Base-by-base conservation (phyloP, 768 basidiomycete genomes). In the Boletus subparvulus region DNA sequence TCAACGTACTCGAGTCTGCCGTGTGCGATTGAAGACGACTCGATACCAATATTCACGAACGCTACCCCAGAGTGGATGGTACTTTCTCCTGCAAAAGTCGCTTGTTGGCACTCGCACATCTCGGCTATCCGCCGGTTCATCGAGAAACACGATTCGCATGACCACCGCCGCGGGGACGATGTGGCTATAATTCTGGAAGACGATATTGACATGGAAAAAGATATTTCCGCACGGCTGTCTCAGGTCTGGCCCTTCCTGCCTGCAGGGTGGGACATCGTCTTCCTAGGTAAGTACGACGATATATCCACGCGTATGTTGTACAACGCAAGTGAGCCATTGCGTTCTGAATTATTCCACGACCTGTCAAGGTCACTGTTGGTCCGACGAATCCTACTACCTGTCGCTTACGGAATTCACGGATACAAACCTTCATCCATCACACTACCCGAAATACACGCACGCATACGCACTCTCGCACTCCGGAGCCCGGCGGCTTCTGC, bases 201-300 rank as follows among this genome's bases (percentile, higher is more conserved):
- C 65, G 90, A 92, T 59, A 74, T 92, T 11, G 87, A 92, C 65
- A 85, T 90, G 82, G 90, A 92, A 71, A 74, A 69, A 32, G 82
- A 90, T 60, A 79, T 87, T 13, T 61, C 72, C 6, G 52, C 64
- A 16, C 78, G 80, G 28, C 65, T 82, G 43, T 55, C 60, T 51
- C 55, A 53, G 24, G 49, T 87, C 39, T 88, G 85, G 86, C 50
- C 58, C 5, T 65, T 68, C 10, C 66, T 91, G 30, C 89, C 89
- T 7, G 41, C 36, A 2, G 75, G 80, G 16, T 91, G 89, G 89
- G 89, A 90, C 61, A 79, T 90, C 24, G 79, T 91, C 17, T 88
- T 87, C 61, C 71, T 91, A 60, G 88, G 88, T 85, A 60, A 43
- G 78, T 63, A 47, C 40, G 21, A 10, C 35, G 21, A 28, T 30